Base-by-base conservation (phyloP, 2,329 filamentous ascomycete genomes). In the Coccinonectria pachysandricola region DNA sequence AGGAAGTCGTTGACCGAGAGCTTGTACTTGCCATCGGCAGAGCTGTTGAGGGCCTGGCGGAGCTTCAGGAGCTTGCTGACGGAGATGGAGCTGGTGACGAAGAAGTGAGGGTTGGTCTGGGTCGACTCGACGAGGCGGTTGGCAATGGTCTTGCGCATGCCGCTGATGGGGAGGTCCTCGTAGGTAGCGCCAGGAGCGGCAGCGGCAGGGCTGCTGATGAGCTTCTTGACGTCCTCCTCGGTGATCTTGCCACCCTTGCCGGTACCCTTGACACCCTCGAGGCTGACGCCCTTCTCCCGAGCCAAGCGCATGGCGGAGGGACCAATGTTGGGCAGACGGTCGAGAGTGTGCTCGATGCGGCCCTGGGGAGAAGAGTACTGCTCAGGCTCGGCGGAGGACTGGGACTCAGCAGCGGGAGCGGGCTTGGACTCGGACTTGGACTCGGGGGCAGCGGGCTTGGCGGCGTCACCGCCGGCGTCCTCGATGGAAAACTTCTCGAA, bases 1-100 rank as follows among this genome's bases (percentile, higher is more conserved):
- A 98, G 71, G 72, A 98, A 94, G 64, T 98, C 91, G 64, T 98
- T 98, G 63, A 98, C 85, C n/a, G 87, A 95, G 33, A 98, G 82
- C 75, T 95, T 98, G 75, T 94, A 98, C 61, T 86, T 78, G 63
- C 88, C 91, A 37, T 94, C 79, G 24, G 84, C 68, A 8, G 82
- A 78, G 53, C 76, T 74, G 66, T 98, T 98, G 43, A 98, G 75
- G 32, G 88, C 86, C 62, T 84, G 75, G 50, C 91, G 86, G 47
- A 98, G 86, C 71, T 95, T 96, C 50, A 94, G 68, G 24, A 98
- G 82, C 74, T 96, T 96, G 59, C 69, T 73, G 40, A 98, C 91
- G 32, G 88, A 96, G 53, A 98, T 73, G 45, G 75, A 76, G 49
- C 85, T 80, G 48, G 84, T 84, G 49, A 98, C 88, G 56, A 88